Evolutionary conservation across 805 yeast genomes (phyloP).

Genomic region (Candida dajiaensis): DNA sequence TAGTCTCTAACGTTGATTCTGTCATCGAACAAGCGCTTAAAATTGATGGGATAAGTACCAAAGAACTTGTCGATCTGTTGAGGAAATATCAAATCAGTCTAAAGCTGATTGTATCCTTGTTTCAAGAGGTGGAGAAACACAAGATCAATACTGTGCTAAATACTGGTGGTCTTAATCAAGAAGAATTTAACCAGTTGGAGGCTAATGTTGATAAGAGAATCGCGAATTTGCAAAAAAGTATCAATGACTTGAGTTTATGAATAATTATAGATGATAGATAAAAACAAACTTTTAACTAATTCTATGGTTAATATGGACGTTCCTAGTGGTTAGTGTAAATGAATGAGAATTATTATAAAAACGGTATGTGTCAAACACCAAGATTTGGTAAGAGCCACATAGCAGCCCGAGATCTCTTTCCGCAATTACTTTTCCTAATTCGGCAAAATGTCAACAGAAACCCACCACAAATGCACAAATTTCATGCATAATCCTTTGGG

Average conservation of each 20-base stretch:
- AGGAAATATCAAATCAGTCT: conserved; percentile 1
- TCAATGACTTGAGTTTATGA: not conserved
- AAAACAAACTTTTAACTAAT: too few relatives aligned
- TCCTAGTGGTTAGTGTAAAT: too few relatives aligned
- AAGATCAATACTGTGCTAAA: not conserved
- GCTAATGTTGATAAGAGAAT: not conserved
- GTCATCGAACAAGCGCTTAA: not conserved
- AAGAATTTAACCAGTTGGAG: conserved; percentile 2
- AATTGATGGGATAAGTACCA: not conserved
- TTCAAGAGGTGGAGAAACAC: not conserved
- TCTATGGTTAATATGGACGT: too few relatives aligned
- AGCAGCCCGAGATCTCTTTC: too few relatives aligned
- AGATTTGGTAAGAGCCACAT: not conserved
- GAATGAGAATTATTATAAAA: too few relatives aligned
- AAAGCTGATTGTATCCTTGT: not conserved
- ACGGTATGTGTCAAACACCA: not conserved
- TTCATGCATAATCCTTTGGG: not conserved
- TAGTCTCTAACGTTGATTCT: not conserved
- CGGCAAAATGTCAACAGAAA: conserved; percentile 17
- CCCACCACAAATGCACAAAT: not conserved
- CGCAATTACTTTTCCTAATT: conserved; percentile 14
- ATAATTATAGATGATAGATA: too few relatives aligned
- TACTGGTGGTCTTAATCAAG: not conserved
- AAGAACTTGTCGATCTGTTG: not conserved
- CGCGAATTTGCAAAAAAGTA: not conserved